Conservation (phyloP, 495 filamentous ascomycete species). For the Bacidia gigantensis region DNA sequence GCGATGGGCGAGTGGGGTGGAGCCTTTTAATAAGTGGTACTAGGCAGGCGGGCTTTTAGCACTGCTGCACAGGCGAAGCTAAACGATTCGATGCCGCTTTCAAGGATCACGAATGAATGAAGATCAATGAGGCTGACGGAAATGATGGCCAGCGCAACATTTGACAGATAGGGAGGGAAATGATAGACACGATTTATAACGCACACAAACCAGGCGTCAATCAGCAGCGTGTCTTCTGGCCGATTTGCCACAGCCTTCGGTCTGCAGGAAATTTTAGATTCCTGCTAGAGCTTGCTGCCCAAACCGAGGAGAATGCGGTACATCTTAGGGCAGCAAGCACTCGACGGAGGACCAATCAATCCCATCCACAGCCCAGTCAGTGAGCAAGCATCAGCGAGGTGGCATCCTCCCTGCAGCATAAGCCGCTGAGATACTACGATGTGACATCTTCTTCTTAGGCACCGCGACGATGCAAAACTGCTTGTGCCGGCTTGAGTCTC, state of each 20-base stretch:
- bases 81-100: constrained; percentile 7
- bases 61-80: constrained; percentile 2
- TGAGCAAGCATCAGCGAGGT: neutral
- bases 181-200: neutral
- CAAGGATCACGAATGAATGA: neutral
- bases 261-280: neutral
- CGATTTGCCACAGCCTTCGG: constrained; percentile 4
- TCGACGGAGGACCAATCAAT: neutral
- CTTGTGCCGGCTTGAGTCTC: too few species aligned
- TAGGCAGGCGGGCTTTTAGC: constrained; percentile 1
- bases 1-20: neutral
- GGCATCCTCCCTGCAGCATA: neutral
- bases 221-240: neutral
- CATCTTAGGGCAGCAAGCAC: constrained; percentile 1
- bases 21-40: constrained; percentile 7
- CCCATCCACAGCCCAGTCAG: too few species aligned
- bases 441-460: neutral
- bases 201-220: constrained; percentile 1
- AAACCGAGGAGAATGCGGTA: neutral
- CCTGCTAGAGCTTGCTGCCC: neutral
- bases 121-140: constrained; percentile 4
- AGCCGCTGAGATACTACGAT: neutral
- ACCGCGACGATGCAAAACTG: neutral
- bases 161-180: neutral
- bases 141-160: neutral